phyloP scores from a whole-genome alignment of 2,329 filamentous ascomycete genomes.

The Aureobasidium vineae region DNA sequence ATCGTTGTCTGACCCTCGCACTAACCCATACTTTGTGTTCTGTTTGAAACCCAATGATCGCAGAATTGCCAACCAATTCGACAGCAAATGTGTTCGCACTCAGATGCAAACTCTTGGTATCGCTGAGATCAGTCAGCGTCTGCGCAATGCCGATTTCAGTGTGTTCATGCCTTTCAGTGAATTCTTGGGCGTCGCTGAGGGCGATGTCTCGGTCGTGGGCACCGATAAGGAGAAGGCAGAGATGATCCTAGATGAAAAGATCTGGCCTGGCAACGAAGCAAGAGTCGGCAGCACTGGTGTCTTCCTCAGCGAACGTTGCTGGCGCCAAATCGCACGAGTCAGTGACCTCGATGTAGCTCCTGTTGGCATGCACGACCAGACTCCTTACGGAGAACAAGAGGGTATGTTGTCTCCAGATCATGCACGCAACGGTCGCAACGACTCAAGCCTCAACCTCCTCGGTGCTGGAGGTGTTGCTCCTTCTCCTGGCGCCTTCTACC shows the following conservation, averaged over 20 bases:
- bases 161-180: slow-evolving; percentile 94
- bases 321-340: slow-evolving; percentile 83
- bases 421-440: slow-evolving; percentile 54
- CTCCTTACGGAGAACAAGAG: slow-evolving; percentile 57
- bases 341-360: slow-evolving; percentile 59
- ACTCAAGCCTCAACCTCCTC: slow-evolving; percentile 58
- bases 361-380: slow-evolving; percentile 56
- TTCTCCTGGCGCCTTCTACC: slow-evolving; percentile 59
- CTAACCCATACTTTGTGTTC: slow-evolving; percentile 95
- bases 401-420: slow-evolving; percentile 57
- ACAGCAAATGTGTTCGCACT: slow-evolving; percentile 94
- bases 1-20: slow-evolving; percentile 74
- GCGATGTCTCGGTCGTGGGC: slow-evolving; percentile 81
- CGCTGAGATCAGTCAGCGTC: slow-evolving; percentile 90
- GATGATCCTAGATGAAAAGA: slow-evolving; percentile 84
- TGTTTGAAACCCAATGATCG: slow-evolving; percentile 97
- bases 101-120: slow-evolving; percentile 96
- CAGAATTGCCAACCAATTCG: slow-evolving; percentile 96
- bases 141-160: slow-evolving; percentile 92
- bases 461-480: slow-evolving; percentile 43
- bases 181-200: slow-evolving; percentile 84
- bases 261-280: slow-evolving; percentile 90
- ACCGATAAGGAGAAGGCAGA: slow-evolving; percentile 91
- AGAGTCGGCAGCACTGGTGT: slow-evolving; percentile 88
- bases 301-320: slow-evolving; percentile 93